Base-by-base conservation (phyloP, 306 rosid genomes). In the Lagenaria siceraria region DNA sequence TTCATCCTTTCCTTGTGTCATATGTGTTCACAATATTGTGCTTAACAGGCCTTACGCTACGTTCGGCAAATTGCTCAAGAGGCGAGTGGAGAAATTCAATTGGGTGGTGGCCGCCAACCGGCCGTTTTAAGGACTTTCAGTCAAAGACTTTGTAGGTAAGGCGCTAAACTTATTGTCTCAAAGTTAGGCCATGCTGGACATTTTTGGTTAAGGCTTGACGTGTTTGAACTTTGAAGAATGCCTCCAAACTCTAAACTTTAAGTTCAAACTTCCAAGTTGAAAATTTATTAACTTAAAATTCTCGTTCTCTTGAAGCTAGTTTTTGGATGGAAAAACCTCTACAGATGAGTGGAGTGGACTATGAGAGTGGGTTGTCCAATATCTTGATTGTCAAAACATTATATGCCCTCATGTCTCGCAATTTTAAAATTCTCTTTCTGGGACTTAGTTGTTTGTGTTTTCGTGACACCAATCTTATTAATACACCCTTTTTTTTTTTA, bases 31-130 rank as follows among this genome's bases (percentile, higher is more conserved):
- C 59, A 3, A 72, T 46, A 8, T 72, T 72, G 43, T 48, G 76
- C 42, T 8, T 49, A 46, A 12, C 83, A 95, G 99, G 97, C 93
- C 74, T 56, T 95, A 85, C 96, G 95, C 64, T 96, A 92, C 42
- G 85, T 95, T 52, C 77, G 97, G n/a, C 99, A 95, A 77, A 90
- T 95, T 70, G 88, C 99, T 14, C 97, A 90, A 83, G 99, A 95
- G 85, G 80, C 85, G 9, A 92, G 86, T 69, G 96, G 97, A 62
- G 97, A 92, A 80, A 86, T 92, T 83, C 96, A 85, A 77, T 87
- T 84, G 77, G 91, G 96, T 80, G 96, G 97, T 15, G 97, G 99
- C 7, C 96, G 97, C 36, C 97, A 92, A 82, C 99, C 99, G 19
- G 99, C 97, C 74, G 97, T 92, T 10, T 82, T 95, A 74, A 88